Evolutionary conservation across 345 rosid species (phyloP), one percentile per base, ranked within the genome.

Genomic region (Gossypium ekmanianum): DNA sequence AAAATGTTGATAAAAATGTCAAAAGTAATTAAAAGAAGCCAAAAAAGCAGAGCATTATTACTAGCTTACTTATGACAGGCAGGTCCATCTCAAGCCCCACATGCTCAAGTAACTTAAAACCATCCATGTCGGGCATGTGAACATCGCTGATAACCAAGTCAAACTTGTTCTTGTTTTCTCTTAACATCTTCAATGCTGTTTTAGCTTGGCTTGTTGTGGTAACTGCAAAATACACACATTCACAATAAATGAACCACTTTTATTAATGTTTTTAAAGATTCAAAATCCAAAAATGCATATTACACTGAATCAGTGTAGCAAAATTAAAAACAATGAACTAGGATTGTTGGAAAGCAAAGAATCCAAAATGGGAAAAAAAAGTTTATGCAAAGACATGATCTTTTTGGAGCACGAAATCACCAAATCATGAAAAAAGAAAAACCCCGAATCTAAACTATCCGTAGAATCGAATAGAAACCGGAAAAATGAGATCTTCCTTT

Each of bases 71-170:
- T 77, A 92, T 90, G 81, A 89, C 93, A 47, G 95, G 95, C 74
- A 92, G 84, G 85, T 90, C 91, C 94, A 89, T 89, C 81, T 89
- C 95, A 72, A 90, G 97, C 75, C 93, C 93, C 73, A 92, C 93
- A n/a, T 80, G 93, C 82, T 92, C 93, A 56, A 92, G 92, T 34
- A 92, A 82, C 83, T 88, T 87, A 82, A 90, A 92, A 80, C 97
- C 95, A 76, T 90, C 93, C 90, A 90, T 88, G 87, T 88, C 91
- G 11, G 95, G 93, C 94, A 89, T 90, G 72, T 90, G 87, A 2
- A 90, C 92, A 82, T 92, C 97, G 22, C 92, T 89, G 75, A 92
- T 89, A 75, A 92, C 89, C 56, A 90, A 78, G 79, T 92, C 97
- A 82, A 86, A 92, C 76, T 79, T 83, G 85, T 88, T 79, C 86